These are phyloP conservation scores for Zymoseptoria tritici DNA, from an alignment of 2,329 filamentous ascomycete genomes.

Conservation along the genomic window DNA sequence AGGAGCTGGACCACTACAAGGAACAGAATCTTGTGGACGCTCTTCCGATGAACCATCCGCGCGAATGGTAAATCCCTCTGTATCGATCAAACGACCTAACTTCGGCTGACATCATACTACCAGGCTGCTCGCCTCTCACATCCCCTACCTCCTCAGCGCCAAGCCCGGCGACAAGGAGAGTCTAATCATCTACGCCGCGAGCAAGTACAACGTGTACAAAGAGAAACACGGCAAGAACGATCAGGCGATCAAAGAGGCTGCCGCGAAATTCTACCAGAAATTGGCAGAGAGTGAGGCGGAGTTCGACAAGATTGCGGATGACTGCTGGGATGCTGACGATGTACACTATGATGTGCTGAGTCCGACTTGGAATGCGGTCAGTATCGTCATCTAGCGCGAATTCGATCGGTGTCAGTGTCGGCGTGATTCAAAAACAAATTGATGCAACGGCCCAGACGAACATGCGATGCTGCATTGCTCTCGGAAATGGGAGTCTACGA, in stretches of 20 bases:
- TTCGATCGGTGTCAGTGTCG: neutral
- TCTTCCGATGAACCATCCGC: conserved; percentile 37
- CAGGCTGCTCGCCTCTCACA: conserved; percentile 35
- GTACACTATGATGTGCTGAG: conserved; percentile 12
- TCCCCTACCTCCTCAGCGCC: conserved; percentile 35
- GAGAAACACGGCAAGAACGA: conserved; percentile 7
- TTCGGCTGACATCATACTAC: neutral
- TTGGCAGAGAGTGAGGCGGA: conserved; percentile 12
- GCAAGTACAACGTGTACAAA: conserved; percentile 14
- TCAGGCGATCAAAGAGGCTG: conserved; percentile 9
- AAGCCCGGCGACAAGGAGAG: conserved; percentile 14
- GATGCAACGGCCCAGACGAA: neutral
- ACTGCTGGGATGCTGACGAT: conserved; percentile 11
- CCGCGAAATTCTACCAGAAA: conserved; percentile 12
- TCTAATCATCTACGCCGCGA: conserved; percentile 13
- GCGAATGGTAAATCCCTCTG: conserved; percentile 32
- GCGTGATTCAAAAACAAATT: neutral
- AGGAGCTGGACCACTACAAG: conserved; percentile 9
- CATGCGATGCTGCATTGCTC: neutral
- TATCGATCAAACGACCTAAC: neutral
- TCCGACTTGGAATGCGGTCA: conserved; percentile 14
- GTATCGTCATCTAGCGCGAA: conserved; percentile 8
- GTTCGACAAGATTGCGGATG: conserved; percentile 7
- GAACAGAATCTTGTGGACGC: conserved; percentile 33
- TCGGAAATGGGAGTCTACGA: neutral